A percentile compares a stretch with the other conserved stretches of the same genome.
Conservation (phyloP, 805 yeast species). For the Candida michaelii region DNA sequence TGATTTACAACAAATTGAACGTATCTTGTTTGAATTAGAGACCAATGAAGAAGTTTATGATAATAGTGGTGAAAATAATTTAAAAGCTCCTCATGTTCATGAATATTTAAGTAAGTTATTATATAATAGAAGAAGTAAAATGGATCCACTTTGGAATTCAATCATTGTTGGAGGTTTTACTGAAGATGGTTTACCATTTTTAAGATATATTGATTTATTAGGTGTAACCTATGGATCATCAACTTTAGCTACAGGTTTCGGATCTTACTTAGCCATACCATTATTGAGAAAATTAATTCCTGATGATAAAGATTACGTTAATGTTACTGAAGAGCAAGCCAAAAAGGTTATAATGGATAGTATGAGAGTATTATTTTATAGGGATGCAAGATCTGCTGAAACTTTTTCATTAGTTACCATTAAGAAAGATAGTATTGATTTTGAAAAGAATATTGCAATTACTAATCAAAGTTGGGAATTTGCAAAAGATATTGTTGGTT, state of each 20-base stretch:
- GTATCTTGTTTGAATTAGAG: conserved; percentile 74
- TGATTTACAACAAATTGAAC: conserved; percentile 82
- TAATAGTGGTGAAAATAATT: conserved; percentile 52
- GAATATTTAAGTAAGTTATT: conserved; percentile 82
- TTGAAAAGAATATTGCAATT: conserved; percentile 66
- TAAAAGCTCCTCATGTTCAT: conserved; percentile 86
- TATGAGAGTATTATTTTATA: conserved; percentile 91
- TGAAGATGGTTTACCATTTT: conserved; percentile 60
- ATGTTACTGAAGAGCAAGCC: conserved; percentile 73
- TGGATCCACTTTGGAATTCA: conserved; percentile 97
- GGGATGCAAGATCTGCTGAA: conserved; percentile 94
- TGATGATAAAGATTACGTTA: conserved; percentile 69
- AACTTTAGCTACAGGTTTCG: conserved; percentile 93
- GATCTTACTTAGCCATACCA: conserved; percentile 92
- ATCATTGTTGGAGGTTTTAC: conserved; percentile 87
- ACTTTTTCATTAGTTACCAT: conserved; percentile 79
- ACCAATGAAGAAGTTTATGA: conserved; percentile 76
- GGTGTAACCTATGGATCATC: conserved; percentile 92
- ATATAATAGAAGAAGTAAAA: conserved; percentile 84
- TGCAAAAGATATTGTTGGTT: conserved; percentile 86
- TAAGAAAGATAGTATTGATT: conserved; percentile 37
- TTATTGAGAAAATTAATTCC: conserved; percentile 82
- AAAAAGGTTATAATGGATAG: conserved; percentile 73
- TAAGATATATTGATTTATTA: conserved; percentile 83
- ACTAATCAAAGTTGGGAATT: conserved; percentile 86